These are phyloP conservation scores for Thozetella sp. DNA, from an alignment of 495 filamentous ascomycete genomes.

Conservation along the genomic window DNA sequence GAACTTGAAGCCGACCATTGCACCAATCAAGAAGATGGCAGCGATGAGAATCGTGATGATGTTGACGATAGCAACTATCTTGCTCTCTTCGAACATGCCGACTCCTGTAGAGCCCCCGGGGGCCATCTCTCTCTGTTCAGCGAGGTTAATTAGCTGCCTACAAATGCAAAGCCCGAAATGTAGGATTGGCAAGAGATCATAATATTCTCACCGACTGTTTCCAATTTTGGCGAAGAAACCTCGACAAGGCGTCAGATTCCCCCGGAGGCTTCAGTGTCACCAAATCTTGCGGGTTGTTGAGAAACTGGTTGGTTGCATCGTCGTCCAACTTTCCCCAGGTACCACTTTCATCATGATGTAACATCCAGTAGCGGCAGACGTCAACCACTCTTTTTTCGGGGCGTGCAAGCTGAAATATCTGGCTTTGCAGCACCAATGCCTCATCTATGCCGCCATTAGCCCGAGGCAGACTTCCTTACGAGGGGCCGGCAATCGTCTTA, in stretches of 20 bases:
- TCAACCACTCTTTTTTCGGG: slow-evolving; percentile 5
- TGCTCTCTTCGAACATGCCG: slow-evolving; percentile 7
- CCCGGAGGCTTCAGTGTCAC: slow-evolving; percentile 6
- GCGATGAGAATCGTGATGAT: slow-evolving; percentile 7
- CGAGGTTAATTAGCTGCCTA: too few relatives aligned
- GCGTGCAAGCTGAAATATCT: slow-evolving; percentile 7
- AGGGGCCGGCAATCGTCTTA: not conserved
- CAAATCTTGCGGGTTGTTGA: slow-evolving; percentile 8
- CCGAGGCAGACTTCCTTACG: not conserved
- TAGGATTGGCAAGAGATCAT: too few relatives aligned
- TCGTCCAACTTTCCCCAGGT: slow-evolving; percentile 9
- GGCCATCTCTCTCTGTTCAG: not conserved
- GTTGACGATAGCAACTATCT: slow-evolving; percentile 2
- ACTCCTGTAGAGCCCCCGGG: not conserved
- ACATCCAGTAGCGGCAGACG: not conserved
- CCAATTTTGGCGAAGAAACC: slow-evolving; percentile 5
- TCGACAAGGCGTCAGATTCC: slow-evolving; percentile 2
- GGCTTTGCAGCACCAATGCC: slow-evolving; percentile 12
- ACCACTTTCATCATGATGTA: slow-evolving; percentile 5
- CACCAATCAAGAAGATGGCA: slow-evolving; percentile 11
- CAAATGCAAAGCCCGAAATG: too few relatives aligned
- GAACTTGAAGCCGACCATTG: slow-evolving; percentile 13
- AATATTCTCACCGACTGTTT: too few relatives aligned
- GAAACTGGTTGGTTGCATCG: slow-evolving; percentile 1
- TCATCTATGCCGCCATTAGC: slow-evolving; percentile 8